Percentiles rank a stretch among this genome's conserved stretches.
phyloP scores from a whole-genome alignment of 2,329 filamentous ascomycete species.

The Colletotrichum chrysophilum region DNA sequence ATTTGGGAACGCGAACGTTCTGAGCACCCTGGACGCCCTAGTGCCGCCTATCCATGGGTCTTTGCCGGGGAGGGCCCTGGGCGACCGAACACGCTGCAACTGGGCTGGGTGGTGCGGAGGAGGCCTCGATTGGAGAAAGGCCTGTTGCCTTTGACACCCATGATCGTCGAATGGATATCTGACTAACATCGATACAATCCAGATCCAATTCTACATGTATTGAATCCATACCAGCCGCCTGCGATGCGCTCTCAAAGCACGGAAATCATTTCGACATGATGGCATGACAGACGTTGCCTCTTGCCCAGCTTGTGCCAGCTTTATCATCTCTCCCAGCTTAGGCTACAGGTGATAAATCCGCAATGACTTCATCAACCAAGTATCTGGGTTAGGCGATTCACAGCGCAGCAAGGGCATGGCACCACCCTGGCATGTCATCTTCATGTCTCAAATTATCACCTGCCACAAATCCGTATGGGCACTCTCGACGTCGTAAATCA shows the following conservation, averaged over 20 bases:
- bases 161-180: background rate
- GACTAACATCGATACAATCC: background rate
- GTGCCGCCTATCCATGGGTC: background rate
- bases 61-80: background rate
- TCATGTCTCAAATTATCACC: background rate
- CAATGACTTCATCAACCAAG: background rate
- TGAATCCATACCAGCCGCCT: background rate
- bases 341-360: background rate
- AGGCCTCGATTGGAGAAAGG: background rate
- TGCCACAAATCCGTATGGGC: background rate
- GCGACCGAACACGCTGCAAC: background rate
- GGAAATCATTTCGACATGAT: background rate
- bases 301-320: background rate
- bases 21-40: background rate
- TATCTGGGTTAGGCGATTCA: background rate
- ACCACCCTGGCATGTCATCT: background rate
- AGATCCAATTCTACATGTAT: background rate
- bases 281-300: background rate
- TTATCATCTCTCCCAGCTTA: background rate
- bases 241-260: background rate
- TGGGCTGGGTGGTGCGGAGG: background rate
- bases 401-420: background rate
- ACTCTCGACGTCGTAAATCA: background rate
- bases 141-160: background rate
- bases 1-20: background rate